Percentiles rank a stretch among this genome's conserved stretches.
phyloP scores from a whole-genome alignment of 371 early-diverging fungal species.

The Mucor lusitanicus region DNA sequence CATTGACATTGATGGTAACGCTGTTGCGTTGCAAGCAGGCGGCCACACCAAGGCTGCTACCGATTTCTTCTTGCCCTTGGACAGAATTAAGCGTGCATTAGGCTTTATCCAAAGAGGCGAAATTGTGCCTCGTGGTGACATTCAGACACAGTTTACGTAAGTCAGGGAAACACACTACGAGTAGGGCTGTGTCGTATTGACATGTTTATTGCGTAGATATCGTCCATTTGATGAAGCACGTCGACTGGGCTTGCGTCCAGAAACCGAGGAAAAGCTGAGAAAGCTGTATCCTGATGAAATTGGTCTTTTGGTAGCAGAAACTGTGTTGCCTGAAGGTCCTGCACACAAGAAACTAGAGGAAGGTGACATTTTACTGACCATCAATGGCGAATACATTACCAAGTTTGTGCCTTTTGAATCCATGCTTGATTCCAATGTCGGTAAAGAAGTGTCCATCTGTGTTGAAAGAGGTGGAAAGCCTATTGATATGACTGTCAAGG shows the following conservation, averaged over 20 bases:
- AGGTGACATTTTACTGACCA: conserved; percentile 85
- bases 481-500: conserved; percentile 58
- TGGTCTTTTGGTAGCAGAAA: conserved; percentile 86
- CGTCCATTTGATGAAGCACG: conserved; percentile 78
- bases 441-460: conserved; percentile 57
- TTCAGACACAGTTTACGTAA: conserved; percentile 82
- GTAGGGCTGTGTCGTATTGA: neutral
- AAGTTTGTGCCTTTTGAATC: conserved; percentile 86
- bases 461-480: conserved; percentile 80
- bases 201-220: conserved; percentile 30
- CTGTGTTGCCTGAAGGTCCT: conserved; percentile 86
- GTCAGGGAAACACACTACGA: too few relatives aligned
- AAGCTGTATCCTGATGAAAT: conserved; percentile 72
- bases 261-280: conserved; percentile 77
- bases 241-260: conserved; percentile 66
- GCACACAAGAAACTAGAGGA: conserved; percentile 73
- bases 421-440: conserved; percentile 76
- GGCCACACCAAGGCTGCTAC: conserved; percentile 83
- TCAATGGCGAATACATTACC: conserved; percentile 78
- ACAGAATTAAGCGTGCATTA: conserved; percentile 82
- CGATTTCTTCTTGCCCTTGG: conserved; percentile 90
- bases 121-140: conserved; percentile 85
- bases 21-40: conserved; percentile 91
- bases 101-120: conserved; percentile 66
- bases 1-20: conserved; percentile 89